phyloP scores from a whole-genome alignment of 1,139 yeast species.

The Taphrina wiesneri region DNA sequence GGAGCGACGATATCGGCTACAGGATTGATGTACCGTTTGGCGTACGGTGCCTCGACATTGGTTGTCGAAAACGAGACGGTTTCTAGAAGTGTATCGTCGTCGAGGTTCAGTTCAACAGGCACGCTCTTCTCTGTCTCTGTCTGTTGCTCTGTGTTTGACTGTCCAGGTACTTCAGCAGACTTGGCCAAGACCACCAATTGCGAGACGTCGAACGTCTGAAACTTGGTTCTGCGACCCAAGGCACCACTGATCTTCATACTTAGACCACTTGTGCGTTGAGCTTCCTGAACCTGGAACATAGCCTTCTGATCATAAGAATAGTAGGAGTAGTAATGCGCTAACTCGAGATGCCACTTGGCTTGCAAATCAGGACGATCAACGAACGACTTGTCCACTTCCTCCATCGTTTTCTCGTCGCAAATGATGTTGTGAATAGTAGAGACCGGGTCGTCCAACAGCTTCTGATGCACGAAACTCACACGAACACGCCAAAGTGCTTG shows the following conservation, averaged over 20 bases:
- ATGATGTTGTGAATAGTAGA: constrained; percentile 44
- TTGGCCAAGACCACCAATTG: constrained; percentile 79
- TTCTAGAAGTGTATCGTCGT: constrained; percentile 79
- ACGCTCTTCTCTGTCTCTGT: background rate
- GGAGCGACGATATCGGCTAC: constrained; percentile 1
- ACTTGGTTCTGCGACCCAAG: constrained; percentile 82
- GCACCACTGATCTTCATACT: constrained; percentile 78
- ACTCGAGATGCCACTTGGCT: constrained; percentile 46
- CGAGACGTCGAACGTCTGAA: constrained; percentile 68
- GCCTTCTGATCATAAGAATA: constrained; percentile 64
- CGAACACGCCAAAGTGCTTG: constrained; percentile 46
- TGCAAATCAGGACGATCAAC: constrained; percentile 46
- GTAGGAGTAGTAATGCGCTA: constrained; percentile 45
- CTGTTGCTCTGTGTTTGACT: background rate
- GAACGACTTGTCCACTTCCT: constrained; percentile 38
- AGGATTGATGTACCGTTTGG: constrained; percentile 8
- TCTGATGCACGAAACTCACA: constrained; percentile 46
- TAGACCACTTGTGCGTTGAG: constrained; percentile 64
- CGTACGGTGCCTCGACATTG: constrained; percentile 7
- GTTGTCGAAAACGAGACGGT: constrained; percentile 51
- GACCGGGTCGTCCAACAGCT: constrained; percentile 44
- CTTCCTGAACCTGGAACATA: constrained; percentile 59
- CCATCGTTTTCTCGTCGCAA: constrained; percentile 40
- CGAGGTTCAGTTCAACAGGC: constrained; percentile 48
- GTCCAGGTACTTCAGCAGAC: constrained; percentile 12